phyloP scores from a whole-genome alignment of 202 grass and related monocot genomes.

The Setaria viridis region DNA sequence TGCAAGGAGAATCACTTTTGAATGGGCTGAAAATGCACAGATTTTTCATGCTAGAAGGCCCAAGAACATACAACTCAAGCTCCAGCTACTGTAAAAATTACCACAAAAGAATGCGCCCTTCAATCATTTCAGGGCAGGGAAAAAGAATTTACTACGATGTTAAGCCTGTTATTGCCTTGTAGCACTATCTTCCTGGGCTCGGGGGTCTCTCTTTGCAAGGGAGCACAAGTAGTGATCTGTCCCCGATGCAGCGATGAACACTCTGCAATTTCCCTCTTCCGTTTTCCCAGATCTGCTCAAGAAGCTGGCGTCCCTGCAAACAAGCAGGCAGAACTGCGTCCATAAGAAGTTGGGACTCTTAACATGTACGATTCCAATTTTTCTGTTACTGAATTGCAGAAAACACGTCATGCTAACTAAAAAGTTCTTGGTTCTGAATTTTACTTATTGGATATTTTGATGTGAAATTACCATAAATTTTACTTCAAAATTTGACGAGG shows the following conservation, averaged over 20 bases:
- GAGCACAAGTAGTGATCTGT: slow-evolving; percentile 67
- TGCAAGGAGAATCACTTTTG: not conserved
- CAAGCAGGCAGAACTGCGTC: not conserved
- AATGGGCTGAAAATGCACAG: not conserved
- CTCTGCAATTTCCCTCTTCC: not conserved
- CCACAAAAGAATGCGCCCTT: slow-evolving; percentile 41
- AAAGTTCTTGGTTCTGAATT: not conserved
- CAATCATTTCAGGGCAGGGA: not conserved
- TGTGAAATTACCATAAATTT: not conserved
- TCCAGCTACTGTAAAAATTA: not conserved
- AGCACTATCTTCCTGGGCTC: not conserved
- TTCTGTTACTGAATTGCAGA: not conserved
- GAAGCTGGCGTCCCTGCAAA: slow-evolving; percentile 10
- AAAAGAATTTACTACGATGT: not conserved
- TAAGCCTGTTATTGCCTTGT: not conserved
- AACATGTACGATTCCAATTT: not conserved
- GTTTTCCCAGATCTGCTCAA: not conserved
- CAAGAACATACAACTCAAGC: not conserved
- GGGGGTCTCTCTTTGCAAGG: slow-evolving; percentile 7
- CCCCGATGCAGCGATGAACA: slow-evolving; percentile 36
- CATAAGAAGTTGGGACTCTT: not conserved
- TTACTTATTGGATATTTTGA: not conserved
- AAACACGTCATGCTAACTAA: not conserved
- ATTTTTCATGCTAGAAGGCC: not conserved
- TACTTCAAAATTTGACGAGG: not conserved